Evolutionary conservation across 768 basidiomycete genomes (phyloP), one percentile per base, ranked within the genome.

Genomic region (Scleroderma citrinum): DNA sequence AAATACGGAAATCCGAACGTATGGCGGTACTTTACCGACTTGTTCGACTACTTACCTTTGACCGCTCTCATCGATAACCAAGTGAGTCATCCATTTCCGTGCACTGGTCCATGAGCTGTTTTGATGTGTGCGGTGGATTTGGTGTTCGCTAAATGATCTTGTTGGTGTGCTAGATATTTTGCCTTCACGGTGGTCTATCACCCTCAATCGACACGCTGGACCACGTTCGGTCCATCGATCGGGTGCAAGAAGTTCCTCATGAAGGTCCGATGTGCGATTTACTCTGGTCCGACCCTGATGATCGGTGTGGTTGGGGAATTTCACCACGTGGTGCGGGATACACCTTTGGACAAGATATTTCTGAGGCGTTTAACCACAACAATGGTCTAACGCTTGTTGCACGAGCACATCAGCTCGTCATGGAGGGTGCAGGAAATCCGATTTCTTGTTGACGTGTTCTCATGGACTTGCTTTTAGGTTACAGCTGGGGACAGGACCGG

Each of bases 1-100:
- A 99, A 99, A 77, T 99, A 99, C 71, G 96, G 96, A 46, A 98
- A 97, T 72, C 94, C 95, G 63, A 98, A 97, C 64, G 95, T 99
- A 30, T 99, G 96, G 96, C 86, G 95, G 62, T 95, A 85, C 77
- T 99, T 97, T 68, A 97, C 95, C 62, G 95, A 98, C 78, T 73
- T 97, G 46, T 98, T 99, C 66, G 96, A 98, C 72, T 98, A 89
- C 71, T 80, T 98, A 37, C 94, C 96, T 50, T 80, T 98, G 57
- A 97, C 94, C 42, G 96, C 95, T 42, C 81, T 97, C 64, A 97
- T 98, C 68, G 96, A 99, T 66, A 94, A 96, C 68, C 96, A 98
- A 83, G 96, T 97, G 63, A 57, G 95, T 82, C 13, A 12, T 48
- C 46, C 31, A 37, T 55, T 34, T 47, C 44, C 3, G 24, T 16